These are phyloP conservation scores for Aspergillus ochraceoroseus DNA, from an alignment of 2,329 filamentous ascomycete genomes.

Conservation along the genomic window DNA sequence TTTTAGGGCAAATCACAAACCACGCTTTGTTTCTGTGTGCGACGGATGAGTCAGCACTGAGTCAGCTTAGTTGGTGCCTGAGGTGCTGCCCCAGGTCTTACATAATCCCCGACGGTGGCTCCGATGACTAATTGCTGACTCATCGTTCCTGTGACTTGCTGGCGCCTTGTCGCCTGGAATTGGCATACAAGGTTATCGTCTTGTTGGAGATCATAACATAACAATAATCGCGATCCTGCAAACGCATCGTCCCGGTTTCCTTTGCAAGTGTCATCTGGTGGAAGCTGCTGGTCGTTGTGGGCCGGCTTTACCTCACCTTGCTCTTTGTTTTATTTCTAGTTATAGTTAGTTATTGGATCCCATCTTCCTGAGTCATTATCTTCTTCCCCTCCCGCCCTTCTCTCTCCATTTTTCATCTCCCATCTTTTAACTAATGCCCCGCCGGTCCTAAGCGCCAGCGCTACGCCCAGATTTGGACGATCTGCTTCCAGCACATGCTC, in stretches of 20 bases:
- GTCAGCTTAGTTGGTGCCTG: constrained; percentile 14
- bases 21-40: constrained; percentile 34
- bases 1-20: constrained; percentile 31
- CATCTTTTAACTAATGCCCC: constrained; percentile 29
- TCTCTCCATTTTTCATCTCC: constrained; percentile 7
- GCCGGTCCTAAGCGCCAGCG: constrained; percentile 40
- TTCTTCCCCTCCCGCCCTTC: constrained; percentile 10
- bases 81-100: neutral
- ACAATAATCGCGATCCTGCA: constrained; percentile 16
- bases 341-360: constrained; percentile 7
- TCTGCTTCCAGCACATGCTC: constrained; percentile 15
- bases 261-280: constrained; percentile 11
- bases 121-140: no score
- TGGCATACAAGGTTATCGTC: no score
- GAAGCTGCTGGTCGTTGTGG: constrained; percentile 16
- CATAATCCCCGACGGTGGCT: no score
- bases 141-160: no score
- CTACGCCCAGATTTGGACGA: constrained; percentile 23
- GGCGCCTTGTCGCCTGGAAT: no score
- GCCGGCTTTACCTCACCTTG: constrained; percentile 12
- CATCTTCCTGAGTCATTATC: constrained; percentile 6
- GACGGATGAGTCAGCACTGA: constrained; percentile 27
- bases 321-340: constrained; percentile 9
- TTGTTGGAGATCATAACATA: no score
- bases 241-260: constrained; percentile 11